A percentile compares a stretch with the other conserved stretches of the same genome.
These are phyloP conservation scores for Aspergillus avenaceus DNA, from an alignment of 495 filamentous ascomycete species.

Conservation along the genomic window DNA sequence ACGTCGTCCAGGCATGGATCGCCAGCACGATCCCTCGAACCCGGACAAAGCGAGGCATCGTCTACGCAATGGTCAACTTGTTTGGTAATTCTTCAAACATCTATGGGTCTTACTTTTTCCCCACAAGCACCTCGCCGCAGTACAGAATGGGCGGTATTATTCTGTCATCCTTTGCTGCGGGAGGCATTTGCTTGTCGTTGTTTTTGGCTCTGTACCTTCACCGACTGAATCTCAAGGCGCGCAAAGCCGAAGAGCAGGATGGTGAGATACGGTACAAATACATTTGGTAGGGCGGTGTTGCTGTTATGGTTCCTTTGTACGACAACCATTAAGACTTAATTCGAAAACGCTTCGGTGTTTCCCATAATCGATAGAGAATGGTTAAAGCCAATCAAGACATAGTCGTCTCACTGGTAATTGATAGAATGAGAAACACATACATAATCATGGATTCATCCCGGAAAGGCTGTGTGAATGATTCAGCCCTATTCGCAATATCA, in stretches of 20 bases:
- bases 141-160: conserved; percentile 21
- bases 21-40: conserved; percentile 19
- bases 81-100: conserved; percentile 20
- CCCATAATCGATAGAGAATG: too few species aligned
- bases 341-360: too few species aligned
- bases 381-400: too few species aligned
- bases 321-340: too few species aligned
- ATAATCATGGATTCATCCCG: too few species aligned
- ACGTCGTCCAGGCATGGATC: conserved; percentile 19
- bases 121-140: conserved; percentile 12
- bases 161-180: conserved; percentile 18
- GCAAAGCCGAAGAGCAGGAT: conserved; percentile 5
- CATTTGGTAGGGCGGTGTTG: conserved; percentile 6
- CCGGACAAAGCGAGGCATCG: conserved; percentile 16
- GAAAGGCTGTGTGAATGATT: not conserved
- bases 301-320: too few species aligned
- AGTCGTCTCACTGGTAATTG: too few species aligned
- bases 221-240: conserved; percentile 6
- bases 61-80: conserved; percentile 20
- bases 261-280: conserved; percentile 13
- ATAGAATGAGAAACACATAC: too few species aligned
- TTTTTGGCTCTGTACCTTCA: conserved; percentile 2
- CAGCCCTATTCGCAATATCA: not conserved
- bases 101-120: conserved; percentile 25
- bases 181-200: conserved; percentile 5